Evolutionary conservation across 768 basidiomycete genomes (phyloP).

Genomic region (Lepiota venenata): DNA sequence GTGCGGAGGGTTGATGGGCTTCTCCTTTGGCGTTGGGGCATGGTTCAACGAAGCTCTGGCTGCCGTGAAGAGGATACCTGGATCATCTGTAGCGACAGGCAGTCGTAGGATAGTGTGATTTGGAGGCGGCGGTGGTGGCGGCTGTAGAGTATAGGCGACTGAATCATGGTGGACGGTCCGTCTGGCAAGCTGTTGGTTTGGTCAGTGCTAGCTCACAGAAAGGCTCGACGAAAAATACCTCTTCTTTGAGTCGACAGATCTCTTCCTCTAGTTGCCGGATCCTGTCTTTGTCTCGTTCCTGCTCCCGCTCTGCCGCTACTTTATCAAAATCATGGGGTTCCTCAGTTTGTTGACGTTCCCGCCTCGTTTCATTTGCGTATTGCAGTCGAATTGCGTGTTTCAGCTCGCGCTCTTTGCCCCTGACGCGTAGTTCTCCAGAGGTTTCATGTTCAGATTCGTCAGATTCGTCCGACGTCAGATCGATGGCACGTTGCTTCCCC

Average conservation of each 20-base stretch:
- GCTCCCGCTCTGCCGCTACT: slow-evolving; percentile 33
- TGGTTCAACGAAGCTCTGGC: slow-evolving; percentile 68
- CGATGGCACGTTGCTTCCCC: slow-evolving; percentile 42
- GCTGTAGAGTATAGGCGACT: slow-evolving; percentile 29
- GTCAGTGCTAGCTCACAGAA: background rate
- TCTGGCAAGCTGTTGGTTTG: slow-evolving; percentile 40
- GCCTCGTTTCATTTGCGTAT: slow-evolving; percentile 35
- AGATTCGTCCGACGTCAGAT: slow-evolving; percentile 14
- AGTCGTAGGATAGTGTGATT: slow-evolving; percentile 30
- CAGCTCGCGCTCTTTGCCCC: slow-evolving; percentile 64
- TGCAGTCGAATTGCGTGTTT: slow-evolving; percentile 52
- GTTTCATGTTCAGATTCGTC: slow-evolving; percentile 27
- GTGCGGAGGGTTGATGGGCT: slow-evolving; percentile 55
- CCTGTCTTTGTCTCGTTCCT: slow-evolving; percentile 54
- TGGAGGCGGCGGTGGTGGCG: slow-evolving; percentile 42
- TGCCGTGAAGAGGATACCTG: slow-evolving; percentile 41
- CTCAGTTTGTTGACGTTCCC: slow-evolving; percentile 26
- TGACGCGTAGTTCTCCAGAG: slow-evolving; percentile 44
- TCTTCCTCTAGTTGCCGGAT: slow-evolving; percentile 68
- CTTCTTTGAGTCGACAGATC: slow-evolving; percentile 52
- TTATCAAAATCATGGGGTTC: slow-evolving; percentile 23
- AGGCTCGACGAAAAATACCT: slow-evolving; percentile 33
- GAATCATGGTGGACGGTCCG: slow-evolving; percentile 23
- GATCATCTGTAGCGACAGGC: slow-evolving; percentile 26
- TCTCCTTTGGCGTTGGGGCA: slow-evolving; percentile 54